A percentile compares a stretch with the other conserved stretches of the same genome.
These are phyloP conservation scores for Saccharomyces pastorianus DNA, from an alignment of 1,139 yeast species.

Conservation along the genomic window DNA sequence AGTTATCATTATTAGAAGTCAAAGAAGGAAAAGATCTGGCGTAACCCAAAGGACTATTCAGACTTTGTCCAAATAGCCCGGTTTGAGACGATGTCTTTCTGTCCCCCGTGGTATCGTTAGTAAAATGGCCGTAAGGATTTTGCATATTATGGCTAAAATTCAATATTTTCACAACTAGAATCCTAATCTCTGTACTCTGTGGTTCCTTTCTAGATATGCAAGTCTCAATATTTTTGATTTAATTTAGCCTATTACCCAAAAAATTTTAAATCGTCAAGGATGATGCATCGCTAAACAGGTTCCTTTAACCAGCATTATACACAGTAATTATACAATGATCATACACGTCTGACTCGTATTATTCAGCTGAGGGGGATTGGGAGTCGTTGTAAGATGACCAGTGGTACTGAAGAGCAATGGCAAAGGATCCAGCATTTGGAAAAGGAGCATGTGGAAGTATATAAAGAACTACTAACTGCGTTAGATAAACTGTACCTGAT, in stretches of 20 bases:
- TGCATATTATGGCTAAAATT: neutral
- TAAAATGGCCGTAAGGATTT: neutral
- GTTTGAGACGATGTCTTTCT: neutral
- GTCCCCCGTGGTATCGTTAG: neutral
- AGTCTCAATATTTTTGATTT: neutral
- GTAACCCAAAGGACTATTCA: neutral
- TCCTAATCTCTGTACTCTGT: neutral
- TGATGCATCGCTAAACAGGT: neutral
- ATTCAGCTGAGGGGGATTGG: neutral
- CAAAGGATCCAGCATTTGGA: conserved; percentile 19
- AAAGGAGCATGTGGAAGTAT: conserved; percentile 19
- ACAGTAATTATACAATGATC: neutral
- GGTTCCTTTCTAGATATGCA: neutral
- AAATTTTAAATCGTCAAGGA: neutral
- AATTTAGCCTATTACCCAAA: neutral
- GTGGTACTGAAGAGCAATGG: conserved; percentile 1
- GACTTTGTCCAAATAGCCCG: neutral
- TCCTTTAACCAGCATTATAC: neutral
- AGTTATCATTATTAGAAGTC: neutral
- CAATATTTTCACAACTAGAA: neutral
- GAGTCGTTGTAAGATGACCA: neutral
- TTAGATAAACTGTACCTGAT: conserved; percentile 23
- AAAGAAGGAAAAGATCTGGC: neutral
- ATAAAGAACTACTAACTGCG: conserved; percentile 18
- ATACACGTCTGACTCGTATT: neutral